Conservation (phyloP, 2,329 filamentous ascomycete species). For the Aspergillus sp. region DNA sequence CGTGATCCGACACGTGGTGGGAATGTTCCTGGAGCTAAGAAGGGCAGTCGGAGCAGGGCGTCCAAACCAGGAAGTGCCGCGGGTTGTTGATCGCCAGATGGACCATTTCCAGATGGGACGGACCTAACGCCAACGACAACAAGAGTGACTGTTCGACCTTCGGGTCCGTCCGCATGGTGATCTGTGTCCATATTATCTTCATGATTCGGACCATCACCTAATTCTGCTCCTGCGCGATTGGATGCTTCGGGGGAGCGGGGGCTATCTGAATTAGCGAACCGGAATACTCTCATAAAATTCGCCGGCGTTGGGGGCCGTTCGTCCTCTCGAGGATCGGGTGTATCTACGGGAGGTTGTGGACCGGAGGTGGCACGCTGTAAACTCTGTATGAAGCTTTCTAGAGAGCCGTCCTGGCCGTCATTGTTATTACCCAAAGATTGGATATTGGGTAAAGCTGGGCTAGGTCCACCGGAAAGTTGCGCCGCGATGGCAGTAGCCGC, state of each 20-base stretch:
- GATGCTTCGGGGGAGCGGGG: slow-evolving; percentile 23
- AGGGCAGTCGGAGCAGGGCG: slow-evolving; percentile 47
- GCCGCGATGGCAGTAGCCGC: slow-evolving; percentile 65
- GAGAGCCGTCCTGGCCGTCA: slow-evolving; percentile 60
- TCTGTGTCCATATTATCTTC: slow-evolving; percentile 42
- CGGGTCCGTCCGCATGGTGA: slow-evolving; percentile 40
- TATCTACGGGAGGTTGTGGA: slow-evolving; percentile 43
- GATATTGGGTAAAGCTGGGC: slow-evolving; percentile 55
- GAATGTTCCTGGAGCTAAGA: slow-evolving; percentile 44
- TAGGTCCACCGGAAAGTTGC: slow-evolving; percentile 62
- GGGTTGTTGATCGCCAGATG: slow-evolving; percentile 45
- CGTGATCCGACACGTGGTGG: slow-evolving; percentile 54
- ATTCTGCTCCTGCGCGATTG: slow-evolving; percentile 24
- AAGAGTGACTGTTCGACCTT: slow-evolving; percentile 64
- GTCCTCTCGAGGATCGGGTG: slow-evolving; percentile 31
- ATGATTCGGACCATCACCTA: slow-evolving; percentile 24
- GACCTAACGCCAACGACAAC: slow-evolving; percentile 70
- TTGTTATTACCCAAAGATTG: slow-evolving; percentile 54
- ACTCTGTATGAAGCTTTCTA: slow-evolving; percentile 63
- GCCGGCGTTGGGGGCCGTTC: slow-evolving; percentile 55
- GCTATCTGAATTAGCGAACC: slow-evolving; percentile 58
- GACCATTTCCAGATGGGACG: slow-evolving; percentile 55
- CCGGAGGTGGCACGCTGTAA: slow-evolving; percentile 63
- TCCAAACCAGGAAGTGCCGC: slow-evolving; percentile 44
- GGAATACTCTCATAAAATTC: slow-evolving; percentile 69